Percentiles rank a stretch among this genome's conserved stretches.
phyloP scores from a whole-genome alignment of 1,284 basidiomycete species.

The Erythrobasidium hasegawianum region DNA sequence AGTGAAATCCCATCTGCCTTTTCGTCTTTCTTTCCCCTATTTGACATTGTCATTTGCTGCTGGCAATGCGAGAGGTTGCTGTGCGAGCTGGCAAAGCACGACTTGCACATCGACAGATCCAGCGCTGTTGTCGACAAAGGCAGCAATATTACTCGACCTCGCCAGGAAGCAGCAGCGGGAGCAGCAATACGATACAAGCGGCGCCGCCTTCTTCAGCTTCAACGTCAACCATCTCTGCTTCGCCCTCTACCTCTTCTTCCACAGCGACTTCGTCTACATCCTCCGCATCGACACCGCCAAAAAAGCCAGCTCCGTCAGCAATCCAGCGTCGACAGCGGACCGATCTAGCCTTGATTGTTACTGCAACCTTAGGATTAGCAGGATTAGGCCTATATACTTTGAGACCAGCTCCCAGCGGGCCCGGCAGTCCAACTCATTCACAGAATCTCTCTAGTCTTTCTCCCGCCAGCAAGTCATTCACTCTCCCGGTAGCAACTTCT shows the following conservation, averaged over 20 bases:
- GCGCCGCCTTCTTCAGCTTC: constrained; percentile 11
- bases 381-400: constrained; percentile 23
- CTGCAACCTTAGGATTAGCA: constrained; percentile 14
- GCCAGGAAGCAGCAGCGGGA: background rate
- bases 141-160: background rate
- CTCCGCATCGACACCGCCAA: background rate
- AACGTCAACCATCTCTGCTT: background rate
- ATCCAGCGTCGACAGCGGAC: constrained; percentile 19
- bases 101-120: background rate
- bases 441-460: constrained; percentile 17
- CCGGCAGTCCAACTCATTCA: background rate
- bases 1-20: background rate
- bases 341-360: constrained; percentile 31
- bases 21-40: background rate
- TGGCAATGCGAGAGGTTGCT: background rate
- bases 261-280: background rate
- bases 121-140: no score
- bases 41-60: background rate
- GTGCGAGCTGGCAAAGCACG: background rate
- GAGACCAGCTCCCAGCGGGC: background rate
- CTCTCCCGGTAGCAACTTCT: constrained; percentile 27
- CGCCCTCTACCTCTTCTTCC: background rate
- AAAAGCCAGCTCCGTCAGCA: constrained; percentile 11
- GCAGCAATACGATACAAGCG: constrained; percentile 10
- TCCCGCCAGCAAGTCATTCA: constrained; percentile 28